Base-by-base conservation (phyloP, 2,329 filamentous ascomycete genomes). In the Moelleriella libera region DNA sequence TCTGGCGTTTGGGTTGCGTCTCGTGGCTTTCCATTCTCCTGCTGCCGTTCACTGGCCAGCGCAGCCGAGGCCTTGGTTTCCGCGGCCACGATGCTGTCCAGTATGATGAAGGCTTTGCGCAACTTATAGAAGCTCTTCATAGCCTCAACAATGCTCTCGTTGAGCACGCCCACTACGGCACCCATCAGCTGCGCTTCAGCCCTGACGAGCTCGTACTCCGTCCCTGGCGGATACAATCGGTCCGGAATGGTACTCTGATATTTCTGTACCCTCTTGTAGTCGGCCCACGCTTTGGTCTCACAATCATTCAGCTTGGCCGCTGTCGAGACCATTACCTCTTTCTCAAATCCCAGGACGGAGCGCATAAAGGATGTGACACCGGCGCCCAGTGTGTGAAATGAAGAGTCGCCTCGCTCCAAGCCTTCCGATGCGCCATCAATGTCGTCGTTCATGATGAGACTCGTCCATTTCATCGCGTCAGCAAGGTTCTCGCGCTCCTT, bases 111-210 rank as follows among this genome's bases (percentile, higher is more conserved):
- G 0, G 90, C 90, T 61, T 94, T 94, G 51, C 90, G 76, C 55
- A 97, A 66, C 64, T 92, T 94, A 60, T 94, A 94, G 59, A 97
- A 97, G 5, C 88, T 88, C 64, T 83, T 88, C 62, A 97, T 78
- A 12, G 82, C 88, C 62, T 97, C 92, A 0, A 89, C 90, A 56
- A 97, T 67, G 60, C 86, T 95, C 68, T 97, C 92, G 54, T 94
- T 94, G 56, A 97, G 68, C 12, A 97, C 86, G 0, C 81, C 87
- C 1, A 96, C 81, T 1, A 98, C 83, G 0, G 89, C 89, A 48
- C 79, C 77, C 83, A 96, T 94, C 52, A 96, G 72, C 63, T 95
- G 87, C 2, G 87, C 78, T 67, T 96, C 82, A 5, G 88, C 86
- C 50, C 88, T 78, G 50, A 88, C 85, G 4, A 97, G 71, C 2